These are phyloP conservation scores for Salvia sclarea DNA, from an alignment of 305 asterid genomes.

Conservation along the genomic window DNA sequence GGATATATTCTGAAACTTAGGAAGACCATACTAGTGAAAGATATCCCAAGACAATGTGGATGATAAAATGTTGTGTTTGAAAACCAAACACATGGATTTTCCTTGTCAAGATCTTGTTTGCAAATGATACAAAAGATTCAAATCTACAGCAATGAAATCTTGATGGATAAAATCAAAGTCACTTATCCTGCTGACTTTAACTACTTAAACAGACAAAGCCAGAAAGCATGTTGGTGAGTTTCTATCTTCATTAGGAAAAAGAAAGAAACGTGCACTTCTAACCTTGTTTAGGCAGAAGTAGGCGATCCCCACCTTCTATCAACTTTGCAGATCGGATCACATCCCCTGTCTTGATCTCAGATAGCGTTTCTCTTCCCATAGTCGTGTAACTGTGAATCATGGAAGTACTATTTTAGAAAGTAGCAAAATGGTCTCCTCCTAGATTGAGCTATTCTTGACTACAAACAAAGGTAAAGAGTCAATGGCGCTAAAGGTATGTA, in stretches of 20 bases:
- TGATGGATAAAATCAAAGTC: not conserved
- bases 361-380: slow-evolving; percentile 60
- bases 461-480: not conserved
- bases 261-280: slow-evolving; percentile 8
- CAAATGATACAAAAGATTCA: not conserved
- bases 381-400: slow-evolving; percentile 62
- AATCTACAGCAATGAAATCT: slow-evolving; percentile 6
- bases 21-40: too few species aligned
- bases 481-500: slow-evolving; percentile 33
- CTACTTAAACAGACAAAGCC: not conserved
- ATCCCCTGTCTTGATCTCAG: slow-evolving; percentile 84
- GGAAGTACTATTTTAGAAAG: slow-evolving; percentile 19
- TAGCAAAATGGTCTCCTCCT: too few species aligned
- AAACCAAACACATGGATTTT: not conserved
- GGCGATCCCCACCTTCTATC: slow-evolving; percentile 86
- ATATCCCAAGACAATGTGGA: not conserved
- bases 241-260: not conserved
- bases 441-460: not conserved
- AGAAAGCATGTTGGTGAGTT: not conserved
- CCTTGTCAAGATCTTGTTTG: not conserved
- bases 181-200: not conserved
- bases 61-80: not conserved
- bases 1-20: not conserved
- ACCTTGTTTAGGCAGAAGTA: slow-evolving; percentile 59
- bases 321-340: slow-evolving; percentile 76